A percentile compares a stretch with the other conserved stretches of the same genome.
Evolutionary conservation across 2,329 filamentous ascomycete genomes (phyloP).

Genomic region (Pezicula carpinea): DNA sequence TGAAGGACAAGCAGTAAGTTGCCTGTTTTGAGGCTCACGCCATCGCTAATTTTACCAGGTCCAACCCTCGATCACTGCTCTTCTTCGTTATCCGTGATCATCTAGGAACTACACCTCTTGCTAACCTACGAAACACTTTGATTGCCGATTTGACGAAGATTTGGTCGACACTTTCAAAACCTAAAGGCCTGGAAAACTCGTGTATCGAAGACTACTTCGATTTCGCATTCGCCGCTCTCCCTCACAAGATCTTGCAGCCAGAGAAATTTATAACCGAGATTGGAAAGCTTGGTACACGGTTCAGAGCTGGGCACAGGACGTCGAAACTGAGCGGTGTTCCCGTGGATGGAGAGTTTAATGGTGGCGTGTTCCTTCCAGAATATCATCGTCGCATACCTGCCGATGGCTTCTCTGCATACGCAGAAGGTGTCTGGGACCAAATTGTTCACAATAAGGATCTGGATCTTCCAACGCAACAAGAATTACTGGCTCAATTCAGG

Average conservation of each 20-base stretch:
- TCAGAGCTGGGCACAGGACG: slow-evolving; percentile 75
- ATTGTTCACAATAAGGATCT: slow-evolving; percentile 99
- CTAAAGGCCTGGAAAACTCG: slow-evolving; percentile 79
- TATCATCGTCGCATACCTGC: slow-evolving; percentile 95
- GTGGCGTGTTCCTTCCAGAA: slow-evolving; percentile 83
- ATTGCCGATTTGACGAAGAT: slow-evolving; percentile 87
- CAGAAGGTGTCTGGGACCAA: slow-evolving; percentile 94
- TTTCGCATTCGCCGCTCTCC: slow-evolving; percentile 91
- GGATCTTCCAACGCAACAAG: slow-evolving; percentile 93
- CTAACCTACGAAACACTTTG: slow-evolving; percentile 85
- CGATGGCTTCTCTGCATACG: slow-evolving; percentile 93
- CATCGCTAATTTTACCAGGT: slow-evolving; percentile 45
- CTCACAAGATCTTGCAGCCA: slow-evolving; percentile 93
- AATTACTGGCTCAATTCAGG: slow-evolving; percentile 91
- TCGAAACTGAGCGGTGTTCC: slow-evolving; percentile 54
- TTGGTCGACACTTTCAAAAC: slow-evolving; percentile 91
- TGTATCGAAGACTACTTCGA: slow-evolving; percentile 97
- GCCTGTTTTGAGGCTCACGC: slow-evolving; percentile 5
- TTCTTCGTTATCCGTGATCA: slow-evolving; percentile 99
- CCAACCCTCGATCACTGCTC: slow-evolving; percentile 81
- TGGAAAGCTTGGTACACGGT: slow-evolving; percentile 72
- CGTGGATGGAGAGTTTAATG: slow-evolving; percentile 68
- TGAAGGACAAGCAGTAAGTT: slow-evolving; percentile 86
- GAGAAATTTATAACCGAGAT: slow-evolving; percentile 85
- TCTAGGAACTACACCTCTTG: slow-evolving; percentile 83